Evolutionary conservation across 306 rosid species (phyloP).

Genomic region (Castanea mollissima): DNA sequence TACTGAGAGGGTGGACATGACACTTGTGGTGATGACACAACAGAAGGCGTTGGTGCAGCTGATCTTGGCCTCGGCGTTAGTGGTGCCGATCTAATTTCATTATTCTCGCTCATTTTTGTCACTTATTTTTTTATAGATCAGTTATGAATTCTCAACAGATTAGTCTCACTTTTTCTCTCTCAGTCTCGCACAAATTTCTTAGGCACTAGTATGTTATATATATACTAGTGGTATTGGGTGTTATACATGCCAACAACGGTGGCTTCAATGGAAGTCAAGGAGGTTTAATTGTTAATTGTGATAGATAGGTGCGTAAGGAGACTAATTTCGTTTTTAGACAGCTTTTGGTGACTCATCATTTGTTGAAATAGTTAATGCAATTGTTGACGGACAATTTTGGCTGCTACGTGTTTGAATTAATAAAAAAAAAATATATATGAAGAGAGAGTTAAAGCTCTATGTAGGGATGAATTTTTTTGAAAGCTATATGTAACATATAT

Average conservation of each 20-base stretch:
- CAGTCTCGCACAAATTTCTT: no score
- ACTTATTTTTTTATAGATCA: no score
- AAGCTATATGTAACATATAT: not conserved
- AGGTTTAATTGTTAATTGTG: no score
- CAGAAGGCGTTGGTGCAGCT: slow-evolving; percentile 27
- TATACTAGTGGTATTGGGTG: not conserved
- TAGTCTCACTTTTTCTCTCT: no score
- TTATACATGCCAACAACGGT: not conserved
- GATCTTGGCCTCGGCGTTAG: slow-evolving; percentile 50
- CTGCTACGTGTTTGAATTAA: slow-evolving; percentile 21
- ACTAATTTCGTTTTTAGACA: slow-evolving; percentile 3
- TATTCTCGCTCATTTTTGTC: slow-evolving; percentile 38
- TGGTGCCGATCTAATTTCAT: slow-evolving; percentile 67
- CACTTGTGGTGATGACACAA: slow-evolving; percentile 31
- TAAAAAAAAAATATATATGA: not conserved
- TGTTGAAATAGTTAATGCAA: not conserved
- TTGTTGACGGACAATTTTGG: slow-evolving; percentile 30
- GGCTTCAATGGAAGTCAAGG: no score
- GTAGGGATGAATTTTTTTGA: not conserved
- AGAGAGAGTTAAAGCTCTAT: not conserved
- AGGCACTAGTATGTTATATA: not conserved
- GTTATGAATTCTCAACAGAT: no score
- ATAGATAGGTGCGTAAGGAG: slow-evolving; percentile 6
- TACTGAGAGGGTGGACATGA: slow-evolving; percentile 72
- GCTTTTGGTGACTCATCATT: slow-evolving; percentile 31